phyloP scores from a whole-genome alignment of 2,329 filamentous ascomycete genomes.

The Tothia fuscella region DNA sequence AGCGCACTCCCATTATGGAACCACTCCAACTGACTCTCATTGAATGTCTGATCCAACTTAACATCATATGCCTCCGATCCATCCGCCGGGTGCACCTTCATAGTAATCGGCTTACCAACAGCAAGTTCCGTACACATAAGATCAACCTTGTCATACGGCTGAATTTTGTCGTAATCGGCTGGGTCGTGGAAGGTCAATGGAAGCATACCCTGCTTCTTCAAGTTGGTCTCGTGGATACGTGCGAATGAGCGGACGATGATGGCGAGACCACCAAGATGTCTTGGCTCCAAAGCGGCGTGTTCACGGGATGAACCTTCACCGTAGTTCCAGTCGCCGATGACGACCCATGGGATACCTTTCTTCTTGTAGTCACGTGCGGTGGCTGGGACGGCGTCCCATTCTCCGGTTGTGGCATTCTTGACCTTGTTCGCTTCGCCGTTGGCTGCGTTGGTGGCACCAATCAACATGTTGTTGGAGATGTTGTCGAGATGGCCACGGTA shows the following conservation, averaged over 20 bases:
- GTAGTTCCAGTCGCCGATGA: conserved; percentile 99
- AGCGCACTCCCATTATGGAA: conserved; percentile 96
- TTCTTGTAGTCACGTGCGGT: conserved; percentile 98
- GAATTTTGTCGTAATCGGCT: conserved; percentile 95
- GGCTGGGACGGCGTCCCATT: conserved; percentile 79
- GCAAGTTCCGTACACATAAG: conserved; percentile 78
- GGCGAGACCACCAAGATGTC: conserved; percentile 90
- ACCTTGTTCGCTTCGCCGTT: conserved; percentile 98
- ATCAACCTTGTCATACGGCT: conserved; percentile 84
- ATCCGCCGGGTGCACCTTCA: conserved; percentile 84
- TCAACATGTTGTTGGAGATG: conserved; percentile 99
- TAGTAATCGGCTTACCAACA: conserved; percentile 84
- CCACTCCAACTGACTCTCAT: conserved; percentile 96
- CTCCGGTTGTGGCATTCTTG: conserved; percentile 75
- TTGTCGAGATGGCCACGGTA: conserved; percentile 98
- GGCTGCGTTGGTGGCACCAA: conserved; percentile 89
- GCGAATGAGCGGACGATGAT: conserved; percentile 95
- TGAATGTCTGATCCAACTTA: conserved; percentile 89
- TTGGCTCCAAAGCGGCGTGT: conserved; percentile 93
- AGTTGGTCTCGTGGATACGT: conserved; percentile 99
- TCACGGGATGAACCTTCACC: conserved; percentile 96
- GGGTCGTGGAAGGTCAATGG: conserved; percentile 90
- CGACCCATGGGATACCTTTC: conserved; percentile 92
- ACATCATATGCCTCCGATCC: conserved; percentile 65
- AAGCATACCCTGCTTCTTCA: conserved; percentile 99